These are phyloP conservation scores for Cicer arietinum DNA, from an alignment of 306 rosid genomes.

Conservation along the genomic window DNA sequence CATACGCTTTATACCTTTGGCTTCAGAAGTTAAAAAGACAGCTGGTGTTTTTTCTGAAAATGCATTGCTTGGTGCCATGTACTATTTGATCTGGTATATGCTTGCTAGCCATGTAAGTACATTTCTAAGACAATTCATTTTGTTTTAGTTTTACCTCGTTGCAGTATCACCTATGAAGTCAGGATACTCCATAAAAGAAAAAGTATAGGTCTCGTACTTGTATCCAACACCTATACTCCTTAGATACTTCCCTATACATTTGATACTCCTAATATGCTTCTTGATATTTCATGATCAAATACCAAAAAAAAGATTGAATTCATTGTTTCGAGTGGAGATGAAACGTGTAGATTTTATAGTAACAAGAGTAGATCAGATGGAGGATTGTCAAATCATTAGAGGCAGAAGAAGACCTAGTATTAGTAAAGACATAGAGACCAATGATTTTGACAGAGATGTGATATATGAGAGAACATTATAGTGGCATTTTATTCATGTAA, in stretches of 20 bases:
- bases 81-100: slow-evolving; percentile 85
- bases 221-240: background rate
- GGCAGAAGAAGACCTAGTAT: no score
- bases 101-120: slow-evolving; percentile 87
- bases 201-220: background rate
- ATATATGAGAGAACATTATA: no score
- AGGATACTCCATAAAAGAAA: background rate
- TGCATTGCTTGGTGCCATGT: slow-evolving; percentile 83
- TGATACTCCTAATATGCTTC: background rate
- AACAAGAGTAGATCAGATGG: no score
- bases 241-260: background rate
- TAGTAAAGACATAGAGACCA: no score
- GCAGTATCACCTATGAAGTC: background rate
- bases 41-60: slow-evolving; percentile 87
- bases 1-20: slow-evolving; percentile 73
- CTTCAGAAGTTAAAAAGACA: slow-evolving; percentile 81
- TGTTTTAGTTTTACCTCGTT: slow-evolving; percentile 22
- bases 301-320: background rate
- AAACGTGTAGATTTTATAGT: no score
- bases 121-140: slow-evolving; percentile 8
- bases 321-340: background rate
- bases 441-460: no score
- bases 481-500: no score
- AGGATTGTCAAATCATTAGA: no score
- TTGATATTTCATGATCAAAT: background rate